A percentile compares a stretch with the other conserved stretches of the same genome.
phyloP scores from a whole-genome alignment of 2,329 filamentous ascomycete species.

The Talaromyces piceae region DNA sequence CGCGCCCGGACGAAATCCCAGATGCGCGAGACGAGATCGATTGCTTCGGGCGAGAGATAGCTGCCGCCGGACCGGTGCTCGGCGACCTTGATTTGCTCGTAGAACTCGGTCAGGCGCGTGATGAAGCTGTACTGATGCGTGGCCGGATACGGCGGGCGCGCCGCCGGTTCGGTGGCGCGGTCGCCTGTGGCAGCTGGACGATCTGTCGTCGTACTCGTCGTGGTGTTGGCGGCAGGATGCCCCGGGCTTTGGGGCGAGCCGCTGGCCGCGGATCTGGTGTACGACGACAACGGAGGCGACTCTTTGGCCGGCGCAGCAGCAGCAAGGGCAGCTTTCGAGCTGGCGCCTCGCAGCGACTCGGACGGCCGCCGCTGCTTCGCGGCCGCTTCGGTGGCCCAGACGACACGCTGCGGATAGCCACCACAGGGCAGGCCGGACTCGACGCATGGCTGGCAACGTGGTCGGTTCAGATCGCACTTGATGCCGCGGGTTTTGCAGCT shows the following conservation, averaged over 20 bases:
- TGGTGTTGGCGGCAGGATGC: neutral
- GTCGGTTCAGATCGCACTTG: conserved; percentile 26
- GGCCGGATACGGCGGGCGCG: conserved; percentile 9
- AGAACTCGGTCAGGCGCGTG: conserved; percentile 18
- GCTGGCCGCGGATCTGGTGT: neutral
- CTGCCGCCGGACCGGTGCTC: conserved; percentile 10
- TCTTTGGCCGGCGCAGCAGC: conserved; percentile 4
- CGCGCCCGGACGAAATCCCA: conserved; percentile 19
- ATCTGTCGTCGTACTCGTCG: neutral
- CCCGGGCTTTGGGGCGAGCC: neutral
- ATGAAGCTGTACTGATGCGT: conserved; percentile 22
- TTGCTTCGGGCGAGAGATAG: conserved; percentile 17
- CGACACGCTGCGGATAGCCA: conserved; percentile 20
- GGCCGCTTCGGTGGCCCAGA: conserved; percentile 16
- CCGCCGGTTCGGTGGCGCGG: neutral
- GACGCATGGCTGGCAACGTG: conserved; percentile 20
- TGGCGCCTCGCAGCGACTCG: neutral
- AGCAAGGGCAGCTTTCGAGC: neutral
- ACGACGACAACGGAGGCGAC: neutral
- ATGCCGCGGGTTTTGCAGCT: conserved; percentile 19
- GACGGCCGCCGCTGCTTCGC: conserved; percentile 9
- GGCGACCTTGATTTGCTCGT: conserved; percentile 17
- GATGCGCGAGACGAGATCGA: conserved; percentile 19
- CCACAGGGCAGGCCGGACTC: conserved; percentile 16
- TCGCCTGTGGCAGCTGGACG: neutral